Percentiles rank a stretch among this genome's conserved stretches.
These are phyloP conservation scores for Aegilops speltoides DNA, from an alignment of 176 grass and related monocot genomes.

Conservation along the genomic window DNA sequence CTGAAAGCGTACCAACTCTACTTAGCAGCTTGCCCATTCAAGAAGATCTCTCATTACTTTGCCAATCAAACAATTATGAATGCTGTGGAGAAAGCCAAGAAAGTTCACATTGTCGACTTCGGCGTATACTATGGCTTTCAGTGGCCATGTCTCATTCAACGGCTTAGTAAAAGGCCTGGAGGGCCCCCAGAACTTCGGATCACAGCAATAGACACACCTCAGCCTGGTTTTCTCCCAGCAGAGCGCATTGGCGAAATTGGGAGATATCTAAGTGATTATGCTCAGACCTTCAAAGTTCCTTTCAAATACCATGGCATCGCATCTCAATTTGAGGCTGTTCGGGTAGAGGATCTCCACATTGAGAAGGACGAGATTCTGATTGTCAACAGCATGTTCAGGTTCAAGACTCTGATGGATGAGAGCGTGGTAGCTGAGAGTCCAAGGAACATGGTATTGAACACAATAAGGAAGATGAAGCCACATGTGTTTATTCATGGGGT, in stretches of 20 bases:
- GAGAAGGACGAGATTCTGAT: constrained; percentile 78
- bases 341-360: constrained; percentile 71
- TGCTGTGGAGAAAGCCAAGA: constrained; percentile 62
- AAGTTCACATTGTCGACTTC: constrained; percentile 85
- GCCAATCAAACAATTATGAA: constrained; percentile 87
- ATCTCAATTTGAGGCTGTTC: constrained; percentile 62
- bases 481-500: constrained; percentile 70
- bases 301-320: constrained; percentile 78
- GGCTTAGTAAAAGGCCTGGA: constrained; percentile 46
- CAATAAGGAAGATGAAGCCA: constrained; percentile 91
- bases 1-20: constrained; percentile 92
- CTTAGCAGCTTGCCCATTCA: constrained; percentile 79
- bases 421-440: constrained; percentile 75
- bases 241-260: constrained; percentile 83
- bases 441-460: constrained; percentile 75
- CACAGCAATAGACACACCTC: constrained; percentile 80
- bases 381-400: constrained; percentile 69
- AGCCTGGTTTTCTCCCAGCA: constrained; percentile 73
- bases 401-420: constrained; percentile 86
- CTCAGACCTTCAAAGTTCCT: constrained; percentile 62
- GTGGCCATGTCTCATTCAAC: constrained; percentile 90
- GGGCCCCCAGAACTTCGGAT: constrained; percentile 80
- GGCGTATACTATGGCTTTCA: constrained; percentile 94
- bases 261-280: constrained; percentile 76
- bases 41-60: constrained; percentile 95